Base-by-base conservation (phyloP, 257 asterid species). In the Plantago major region DNA sequence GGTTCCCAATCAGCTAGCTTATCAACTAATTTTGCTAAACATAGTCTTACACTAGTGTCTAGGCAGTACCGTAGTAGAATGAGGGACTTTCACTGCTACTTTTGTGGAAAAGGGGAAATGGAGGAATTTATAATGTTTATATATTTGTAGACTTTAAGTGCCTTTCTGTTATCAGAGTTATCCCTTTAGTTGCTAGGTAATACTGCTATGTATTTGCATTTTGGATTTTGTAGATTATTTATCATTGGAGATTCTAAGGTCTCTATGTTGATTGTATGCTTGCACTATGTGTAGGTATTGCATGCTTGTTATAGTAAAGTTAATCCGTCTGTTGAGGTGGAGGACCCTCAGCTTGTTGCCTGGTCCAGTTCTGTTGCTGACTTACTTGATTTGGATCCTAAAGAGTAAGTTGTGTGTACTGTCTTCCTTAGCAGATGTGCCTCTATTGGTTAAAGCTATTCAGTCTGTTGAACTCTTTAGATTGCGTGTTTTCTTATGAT, bases 331-430 rank as follows among this genome's bases (percentile, higher is more conserved):
- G 96, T 67, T 46, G 83, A 79, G 82, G 97, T 89, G 58, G 94
- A 93, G 73, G 74, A 83, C 66, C 99, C 99, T 51, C 94, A 85
- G 71, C 95, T 89, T 57, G 94, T 93, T 64, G 88, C 85, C 37
- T 85, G 95, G 94, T 89, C 99, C 1, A 94, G 85, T 57, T 79
- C 95, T 10, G 97, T 93, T 63, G 90, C 94, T 1, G 95, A 81
- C 51, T 57, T 83, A 46, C 90, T 93, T 59, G 90, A 89, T 64
- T 76, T 93, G 85, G 95, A 89, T 77, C 77, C 87, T 28, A 70
- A 74, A 79, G 99, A 93, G 99, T 93, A 75, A 74, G 92, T 62
- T 5, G 47, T 49, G 45, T 63, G 52, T 62, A 54, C 28, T 64
- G 22, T 4, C 40, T 7, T 33, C 7, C 46, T 60, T 58, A 11